Conservation (phyloP, 805 yeast species). For the Candida jianshihensis region DNA sequence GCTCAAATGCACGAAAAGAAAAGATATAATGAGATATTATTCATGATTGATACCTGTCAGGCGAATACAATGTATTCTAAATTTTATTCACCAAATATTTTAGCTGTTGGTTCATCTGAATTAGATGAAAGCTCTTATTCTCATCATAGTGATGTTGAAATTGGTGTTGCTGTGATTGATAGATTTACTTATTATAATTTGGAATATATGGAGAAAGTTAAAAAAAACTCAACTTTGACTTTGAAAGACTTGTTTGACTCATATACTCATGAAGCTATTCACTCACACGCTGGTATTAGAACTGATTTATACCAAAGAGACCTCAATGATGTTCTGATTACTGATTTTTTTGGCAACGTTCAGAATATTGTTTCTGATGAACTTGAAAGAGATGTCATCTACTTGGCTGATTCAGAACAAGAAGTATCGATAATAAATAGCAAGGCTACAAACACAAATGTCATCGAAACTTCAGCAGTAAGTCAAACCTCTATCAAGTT, state of each 20-base stretch:
- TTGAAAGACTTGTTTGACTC: constrained; percentile 79
- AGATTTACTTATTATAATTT: constrained; percentile 89
- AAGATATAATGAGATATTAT: constrained; percentile 89
- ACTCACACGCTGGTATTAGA: constrained; percentile 90
- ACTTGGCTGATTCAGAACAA: constrained; percentile 13
- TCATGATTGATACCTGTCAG: constrained; percentile 98
- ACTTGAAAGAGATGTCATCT: constrained; percentile 39
- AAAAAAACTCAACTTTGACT: constrained; percentile 67
- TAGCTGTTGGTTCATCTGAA: constrained; percentile 88
- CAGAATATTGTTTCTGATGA: constrained; percentile 69
- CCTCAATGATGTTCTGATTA: constrained; percentile 61
- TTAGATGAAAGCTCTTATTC: constrained; percentile 88
- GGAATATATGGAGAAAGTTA: constrained; percentile 78
- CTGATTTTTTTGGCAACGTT: constrained; percentile 92
- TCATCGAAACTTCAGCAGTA: constrained; percentile 10
- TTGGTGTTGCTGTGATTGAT: constrained; percentile 97
- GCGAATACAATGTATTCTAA: constrained; percentile 96
- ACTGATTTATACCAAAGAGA: constrained; percentile 70
- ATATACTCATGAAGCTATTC: constrained; percentile 79
- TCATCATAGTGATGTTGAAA: constrained; percentile 90
- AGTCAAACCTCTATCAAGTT: constrained; percentile 14
- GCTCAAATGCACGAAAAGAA: constrained; percentile 95
- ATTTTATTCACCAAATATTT: constrained; percentile 84
- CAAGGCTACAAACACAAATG: constrained; percentile 5
- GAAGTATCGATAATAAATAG: background rate